These are phyloP conservation scores for Copromyces sp. DNA, from an alignment of 495 filamentous ascomycete genomes.

Conservation along the genomic window DNA sequence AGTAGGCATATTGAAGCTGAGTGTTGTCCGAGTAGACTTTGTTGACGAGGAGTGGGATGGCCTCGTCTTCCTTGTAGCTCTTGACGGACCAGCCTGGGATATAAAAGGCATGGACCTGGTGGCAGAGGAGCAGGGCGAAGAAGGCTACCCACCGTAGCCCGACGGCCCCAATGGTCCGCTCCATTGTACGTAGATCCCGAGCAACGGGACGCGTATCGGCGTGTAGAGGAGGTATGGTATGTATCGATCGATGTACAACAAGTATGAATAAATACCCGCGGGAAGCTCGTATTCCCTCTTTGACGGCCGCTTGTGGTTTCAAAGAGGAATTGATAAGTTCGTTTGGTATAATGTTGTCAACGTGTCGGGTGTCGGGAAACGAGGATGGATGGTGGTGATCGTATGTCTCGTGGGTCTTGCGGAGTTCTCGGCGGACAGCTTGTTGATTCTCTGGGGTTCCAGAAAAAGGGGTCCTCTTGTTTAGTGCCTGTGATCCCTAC, in stretches of 20 bases:
- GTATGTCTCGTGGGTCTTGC: not conserved
- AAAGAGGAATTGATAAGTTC: not conserved
- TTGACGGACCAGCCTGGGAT: constrained; percentile 77
- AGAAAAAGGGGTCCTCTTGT: not conserved
- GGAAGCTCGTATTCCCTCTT: not conserved
- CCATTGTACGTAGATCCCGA: constrained; percentile 13
- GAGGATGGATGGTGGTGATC: not conserved
- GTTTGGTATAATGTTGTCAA: not conserved
- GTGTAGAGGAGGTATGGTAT: not conserved
- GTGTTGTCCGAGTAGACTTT: constrained; percentile 92
- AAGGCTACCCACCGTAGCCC: constrained; percentile 17
- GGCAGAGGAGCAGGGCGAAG: constrained; percentile 20
- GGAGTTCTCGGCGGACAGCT: not conserved
- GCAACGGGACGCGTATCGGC: not conserved
- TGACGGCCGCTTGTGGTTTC: not conserved
- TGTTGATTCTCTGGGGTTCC: not conserved
- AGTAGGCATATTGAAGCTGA: constrained; percentile 89
- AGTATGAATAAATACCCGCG: not conserved
- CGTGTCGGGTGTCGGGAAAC: not conserved
- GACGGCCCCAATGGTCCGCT: constrained; percentile 12
- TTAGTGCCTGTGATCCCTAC: not conserved
- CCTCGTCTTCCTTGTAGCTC: constrained; percentile 68
- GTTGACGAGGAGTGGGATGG: constrained; percentile 84
- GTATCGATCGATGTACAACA: not conserved
- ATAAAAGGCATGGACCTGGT: constrained; percentile 55